Conservation (phyloP, 2,329 filamentous ascomycete genomes). For the Claviceps africana region DNA sequence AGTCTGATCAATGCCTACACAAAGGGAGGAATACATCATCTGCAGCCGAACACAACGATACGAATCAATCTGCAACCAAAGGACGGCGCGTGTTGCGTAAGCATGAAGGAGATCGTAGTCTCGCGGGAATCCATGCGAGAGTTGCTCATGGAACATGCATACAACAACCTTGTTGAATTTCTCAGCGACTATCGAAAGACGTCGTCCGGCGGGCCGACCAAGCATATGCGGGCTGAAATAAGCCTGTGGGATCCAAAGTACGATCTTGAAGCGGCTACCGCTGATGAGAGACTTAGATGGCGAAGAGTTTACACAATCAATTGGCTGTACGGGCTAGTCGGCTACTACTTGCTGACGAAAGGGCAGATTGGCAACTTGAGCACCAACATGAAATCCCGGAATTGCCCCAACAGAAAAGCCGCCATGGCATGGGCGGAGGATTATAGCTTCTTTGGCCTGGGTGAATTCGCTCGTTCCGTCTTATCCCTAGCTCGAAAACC, state of each 20-base stretch:
- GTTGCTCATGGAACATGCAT: constrained; percentile 27
- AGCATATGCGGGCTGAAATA: constrained; percentile 25
- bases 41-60: constrained; percentile 6
- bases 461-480: constrained; percentile 30
- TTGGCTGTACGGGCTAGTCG: constrained; percentile 38
- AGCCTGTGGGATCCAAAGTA: constrained; percentile 27
- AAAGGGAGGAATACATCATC: constrained; percentile 20
- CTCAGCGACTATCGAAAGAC: constrained; percentile 30
- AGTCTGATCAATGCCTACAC: constrained; percentile 27
- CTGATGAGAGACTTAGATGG: constrained; percentile 28
- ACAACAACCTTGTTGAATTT: constrained; percentile 29
- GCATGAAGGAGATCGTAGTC: neutral
- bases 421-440: constrained; percentile 11
- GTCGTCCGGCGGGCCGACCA: constrained; percentile 31
- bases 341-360: constrained; percentile 21
- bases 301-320: constrained; percentile 34
- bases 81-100: neutral
- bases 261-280: constrained; percentile 22
- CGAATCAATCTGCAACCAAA: neutral
- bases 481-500: constrained; percentile 33
- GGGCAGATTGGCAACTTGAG: neutral
- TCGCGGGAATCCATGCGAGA: constrained; percentile 26
- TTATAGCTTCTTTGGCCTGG: constrained; percentile 28
- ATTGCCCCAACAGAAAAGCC: neutral
- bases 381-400: neutral